A percentile compares a stretch with the other conserved stretches of the same genome.
Evolutionary conservation across 2,329 filamentous ascomycete genomes (phyloP).

Genomic region (Didymella lethalis): DNA sequence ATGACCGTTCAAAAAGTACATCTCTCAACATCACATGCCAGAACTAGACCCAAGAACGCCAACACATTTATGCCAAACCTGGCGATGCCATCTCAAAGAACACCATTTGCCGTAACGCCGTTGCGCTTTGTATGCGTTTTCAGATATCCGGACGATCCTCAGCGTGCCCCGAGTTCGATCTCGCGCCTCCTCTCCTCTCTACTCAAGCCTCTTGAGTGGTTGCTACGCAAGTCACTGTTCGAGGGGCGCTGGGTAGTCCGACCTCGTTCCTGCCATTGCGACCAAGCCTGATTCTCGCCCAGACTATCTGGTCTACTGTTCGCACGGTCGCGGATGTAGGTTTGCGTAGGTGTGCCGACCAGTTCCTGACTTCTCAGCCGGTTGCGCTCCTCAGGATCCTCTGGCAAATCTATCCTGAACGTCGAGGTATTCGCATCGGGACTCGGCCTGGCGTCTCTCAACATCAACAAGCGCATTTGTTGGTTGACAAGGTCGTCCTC

Average conservation of each 20-base stretch:
- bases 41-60: conserved; percentile 1
- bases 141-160: background rate
- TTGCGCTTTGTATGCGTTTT: conserved; percentile 19
- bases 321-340: conserved; percentile 33
- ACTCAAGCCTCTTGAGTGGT: conserved; percentile 46
- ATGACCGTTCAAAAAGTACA: conserved; percentile 3
- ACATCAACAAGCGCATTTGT: conserved; percentile 60
- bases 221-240: conserved; percentile 36
- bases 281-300: conserved; percentile 41
- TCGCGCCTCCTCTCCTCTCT: conserved; percentile 52
- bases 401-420: conserved; percentile 53
- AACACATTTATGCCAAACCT: conserved; percentile 1
- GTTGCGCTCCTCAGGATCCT: conserved; percentile 41
- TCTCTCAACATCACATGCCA: background rate
- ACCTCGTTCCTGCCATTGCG: conserved; percentile 43
- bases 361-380: conserved; percentile 42
- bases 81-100: conserved; percentile 16
- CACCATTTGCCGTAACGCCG: conserved; percentile 25
- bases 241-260: conserved; percentile 37
- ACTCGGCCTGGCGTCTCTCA: conserved; percentile 44
- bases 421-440: conserved; percentile 51
- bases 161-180: conserved; percentile 50
- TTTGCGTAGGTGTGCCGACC: conserved; percentile 38
- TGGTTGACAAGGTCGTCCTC: conserved; percentile 61
- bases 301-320: conserved; percentile 41